Evolutionary conservation across 805 yeast genomes (phyloP), one percentile per base, ranked within the genome.

Genomic region (Lachancea thermotolerans): DNA sequence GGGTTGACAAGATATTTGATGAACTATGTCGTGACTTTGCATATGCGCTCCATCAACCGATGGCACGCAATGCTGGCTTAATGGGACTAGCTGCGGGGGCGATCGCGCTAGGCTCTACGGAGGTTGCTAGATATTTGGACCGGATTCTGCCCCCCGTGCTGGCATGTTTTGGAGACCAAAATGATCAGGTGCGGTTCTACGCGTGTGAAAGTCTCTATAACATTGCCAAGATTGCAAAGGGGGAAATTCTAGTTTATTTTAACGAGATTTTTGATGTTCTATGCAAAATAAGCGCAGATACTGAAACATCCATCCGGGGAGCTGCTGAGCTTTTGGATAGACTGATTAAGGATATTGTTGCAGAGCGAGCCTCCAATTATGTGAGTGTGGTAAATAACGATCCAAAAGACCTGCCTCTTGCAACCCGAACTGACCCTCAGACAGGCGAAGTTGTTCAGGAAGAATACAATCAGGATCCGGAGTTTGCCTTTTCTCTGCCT

Each of bases 61-160:
- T 85, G 73, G 87, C 95, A 5, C 77, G 96, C 55, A 90, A 89
- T 71, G 99, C 99, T 14, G 97, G 98, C 0, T 73, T 91, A 35
- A 91, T 95, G 53, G 98, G 98, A 0, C 69, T 93, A 15, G 99
- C 98, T 4, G 95, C 96, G 10, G 93, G 89, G 3, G 89, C 96
- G 0, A 90, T 93, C 45, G 98, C 98, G 0, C 67, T 93, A 28
- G 97, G 98, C 1, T 75, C 72, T 35, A 79, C 78, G 53, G 91
- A 90, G 39, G 87, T 93, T 31, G 93, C 96, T 0, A 70, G 71
- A 46, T 91, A 87, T 57, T 66, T 93, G 40, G 93, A 87, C 48
- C 85, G 81, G 43, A 89, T 93, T 46, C 79, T 93, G 50, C 93
- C 87, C 49, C 97, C 99, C 0, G 95, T 93, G 11, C 71, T 93